Evolutionary conservation across 2,329 filamentous ascomycete genomes (phyloP).

Genomic region (Penicillium sp.): DNA sequence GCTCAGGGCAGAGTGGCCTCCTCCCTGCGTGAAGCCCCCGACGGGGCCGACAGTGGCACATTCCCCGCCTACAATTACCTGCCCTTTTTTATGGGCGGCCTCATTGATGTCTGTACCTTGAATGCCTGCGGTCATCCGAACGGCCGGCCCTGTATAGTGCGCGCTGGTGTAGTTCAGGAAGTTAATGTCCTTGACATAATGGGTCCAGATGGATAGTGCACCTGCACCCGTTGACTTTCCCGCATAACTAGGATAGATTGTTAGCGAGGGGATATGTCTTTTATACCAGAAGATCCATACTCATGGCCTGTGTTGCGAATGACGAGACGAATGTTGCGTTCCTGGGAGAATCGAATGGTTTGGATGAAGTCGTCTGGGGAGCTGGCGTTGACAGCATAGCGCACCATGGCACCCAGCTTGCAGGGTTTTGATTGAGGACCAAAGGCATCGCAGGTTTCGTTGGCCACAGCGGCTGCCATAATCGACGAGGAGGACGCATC

Average conservation of each 20-base stretch:
- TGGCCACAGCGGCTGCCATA: not conserved
- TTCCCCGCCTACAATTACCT: not conserved
- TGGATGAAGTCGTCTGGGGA: too few relatives aligned
- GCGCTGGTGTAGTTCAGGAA: not conserved
- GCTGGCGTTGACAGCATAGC: not conserved
- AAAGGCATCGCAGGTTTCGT: not conserved
- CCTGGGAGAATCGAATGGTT: too few relatives aligned
- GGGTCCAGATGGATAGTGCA: not conserved
- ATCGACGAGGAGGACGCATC: not conserved
- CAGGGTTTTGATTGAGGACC: not conserved
- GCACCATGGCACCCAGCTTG: not conserved
- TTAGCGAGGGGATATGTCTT: not conserved
- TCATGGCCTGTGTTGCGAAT: too few relatives aligned
- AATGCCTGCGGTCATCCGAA: not conserved
- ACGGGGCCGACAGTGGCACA: not conserved
- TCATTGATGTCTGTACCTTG: not conserved
- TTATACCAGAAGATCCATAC: too few relatives aligned
- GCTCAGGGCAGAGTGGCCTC: not conserved
- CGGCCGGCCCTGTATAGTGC: not conserved
- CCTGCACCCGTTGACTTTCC: not conserved
- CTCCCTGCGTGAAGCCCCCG: not conserved
- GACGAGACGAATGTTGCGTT: too few relatives aligned
- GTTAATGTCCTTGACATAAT: not conserved
- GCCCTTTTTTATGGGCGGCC: not conserved
- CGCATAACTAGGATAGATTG: not conserved